phyloP scores from a whole-genome alignment of 768 basidiomycete species.

The Auricularia sp. region DNA sequence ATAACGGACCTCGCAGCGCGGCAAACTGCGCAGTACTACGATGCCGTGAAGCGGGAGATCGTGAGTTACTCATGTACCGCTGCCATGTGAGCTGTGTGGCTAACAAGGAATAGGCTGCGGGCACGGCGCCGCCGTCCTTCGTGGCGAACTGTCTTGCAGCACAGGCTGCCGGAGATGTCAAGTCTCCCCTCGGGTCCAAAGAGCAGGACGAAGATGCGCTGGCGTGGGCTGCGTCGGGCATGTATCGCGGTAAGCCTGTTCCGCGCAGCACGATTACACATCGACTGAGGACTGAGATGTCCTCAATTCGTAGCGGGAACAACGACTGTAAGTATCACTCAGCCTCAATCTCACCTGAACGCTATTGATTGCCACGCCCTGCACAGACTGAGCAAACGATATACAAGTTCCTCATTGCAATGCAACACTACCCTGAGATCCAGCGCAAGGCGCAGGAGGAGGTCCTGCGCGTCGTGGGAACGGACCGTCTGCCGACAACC shows the following conservation, averaged over 20 bases:
- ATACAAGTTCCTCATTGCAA: conserved; percentile 26
- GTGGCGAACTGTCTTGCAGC: not conserved
- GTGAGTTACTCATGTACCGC: not conserved
- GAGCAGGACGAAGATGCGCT: not conserved
- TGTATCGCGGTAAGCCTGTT: not conserved
- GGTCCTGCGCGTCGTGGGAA: conserved; percentile 26
- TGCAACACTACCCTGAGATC: conserved; percentile 27
- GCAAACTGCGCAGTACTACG: not conserved
- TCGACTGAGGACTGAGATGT: not conserved
- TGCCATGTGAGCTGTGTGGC: too few species aligned
- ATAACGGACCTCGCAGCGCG: not conserved
- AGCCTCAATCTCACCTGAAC: not conserved
- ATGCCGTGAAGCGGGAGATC: not conserved
- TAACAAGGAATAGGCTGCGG: not conserved
- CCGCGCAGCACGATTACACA: not conserved
- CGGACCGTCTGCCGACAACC: conserved; percentile 24
- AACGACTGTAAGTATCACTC: not conserved
- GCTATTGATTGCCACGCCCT: not conserved
- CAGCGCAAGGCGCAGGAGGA: conserved; percentile 28
- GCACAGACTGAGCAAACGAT: conserved; percentile 23
- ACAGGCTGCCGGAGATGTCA: not conserved
- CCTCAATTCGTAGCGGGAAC: not conserved
- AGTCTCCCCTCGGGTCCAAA: not conserved
- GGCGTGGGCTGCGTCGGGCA: not conserved
- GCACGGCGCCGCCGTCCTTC: not conserved